A percentile compares a stretch with the other conserved stretches of the same genome.
These are phyloP conservation scores for Porphyrellus sp. DNA, from an alignment of 1,284 basidiomycete species.

Conservation along the genomic window DNA sequence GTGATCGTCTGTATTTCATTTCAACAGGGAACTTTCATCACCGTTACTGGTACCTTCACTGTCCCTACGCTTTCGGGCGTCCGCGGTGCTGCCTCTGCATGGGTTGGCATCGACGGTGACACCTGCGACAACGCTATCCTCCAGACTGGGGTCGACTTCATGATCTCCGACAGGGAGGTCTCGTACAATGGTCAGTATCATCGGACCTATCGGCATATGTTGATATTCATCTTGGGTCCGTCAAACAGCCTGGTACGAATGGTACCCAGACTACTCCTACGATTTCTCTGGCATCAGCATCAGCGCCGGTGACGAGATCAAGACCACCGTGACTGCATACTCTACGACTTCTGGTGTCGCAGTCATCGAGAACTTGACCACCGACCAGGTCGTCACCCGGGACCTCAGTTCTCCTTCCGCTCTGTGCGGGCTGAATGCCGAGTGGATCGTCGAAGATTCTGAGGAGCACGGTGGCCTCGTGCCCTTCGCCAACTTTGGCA, in stretches of 20 bases:
- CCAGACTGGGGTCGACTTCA: constrained; percentile 26
- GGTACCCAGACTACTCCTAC: constrained; percentile 14
- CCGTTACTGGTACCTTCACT: constrained; percentile 20
- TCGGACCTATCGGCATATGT: background rate
- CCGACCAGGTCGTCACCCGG: constrained; percentile 1
- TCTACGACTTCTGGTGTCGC: constrained; percentile 21
- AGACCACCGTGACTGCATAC: constrained; percentile 14
- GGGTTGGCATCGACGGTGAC: constrained; percentile 28
- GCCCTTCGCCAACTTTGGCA: constrained; percentile 20
- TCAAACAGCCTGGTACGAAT: constrained; percentile 24
- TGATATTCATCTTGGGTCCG: background rate
- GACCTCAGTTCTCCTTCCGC: constrained; percentile 12
- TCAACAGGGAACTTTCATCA: constrained; percentile 18
- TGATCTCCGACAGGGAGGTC: background rate
- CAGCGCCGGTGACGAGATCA: constrained; percentile 15
- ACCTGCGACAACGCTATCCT: constrained; percentile 15
- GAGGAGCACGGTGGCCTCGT: background rate
- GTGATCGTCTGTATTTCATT: background rate
- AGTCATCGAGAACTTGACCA: constrained; percentile 20
- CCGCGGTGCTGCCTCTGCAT: constrained; percentile 15
- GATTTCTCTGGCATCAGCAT: constrained; percentile 19
- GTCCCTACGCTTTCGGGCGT: constrained; percentile 14
- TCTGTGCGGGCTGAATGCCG: constrained; percentile 22
- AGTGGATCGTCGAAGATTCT: constrained; percentile 30
- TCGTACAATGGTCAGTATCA: constrained; percentile 16